Conservation (phyloP, 169 alveolate species). For the Plasmodium gaboni region DNA sequence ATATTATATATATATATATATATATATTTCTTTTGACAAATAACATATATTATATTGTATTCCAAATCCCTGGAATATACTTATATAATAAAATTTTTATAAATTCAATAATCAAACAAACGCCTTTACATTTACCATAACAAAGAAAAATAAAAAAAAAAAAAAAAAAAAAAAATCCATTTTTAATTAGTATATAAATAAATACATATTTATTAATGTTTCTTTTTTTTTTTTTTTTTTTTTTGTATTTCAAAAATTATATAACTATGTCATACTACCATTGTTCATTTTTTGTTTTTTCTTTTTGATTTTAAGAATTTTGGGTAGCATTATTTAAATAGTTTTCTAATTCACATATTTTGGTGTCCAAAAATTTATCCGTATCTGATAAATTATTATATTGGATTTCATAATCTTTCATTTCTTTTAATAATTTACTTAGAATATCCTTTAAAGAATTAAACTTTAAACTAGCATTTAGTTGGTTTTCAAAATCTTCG, state of each 20-base stretch:
- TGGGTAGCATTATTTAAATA: slow-evolving; percentile 20
- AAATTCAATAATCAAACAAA: no score
- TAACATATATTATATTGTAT: no score
- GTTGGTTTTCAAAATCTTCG: slow-evolving; percentile 70
- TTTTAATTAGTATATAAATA: no score
- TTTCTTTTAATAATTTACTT: slow-evolving; percentile 61
- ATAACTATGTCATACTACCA: background rate
- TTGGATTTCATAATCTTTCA: slow-evolving; percentile 65
- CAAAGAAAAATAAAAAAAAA: no score
- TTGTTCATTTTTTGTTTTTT: background rate
- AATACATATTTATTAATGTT: no score
- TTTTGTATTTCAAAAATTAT: no score
- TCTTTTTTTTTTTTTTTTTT: no score
- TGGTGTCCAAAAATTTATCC: slow-evolving; percentile 57
- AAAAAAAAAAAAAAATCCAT: no score
- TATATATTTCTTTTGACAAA: no score
- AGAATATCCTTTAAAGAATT: slow-evolving; percentile 67
- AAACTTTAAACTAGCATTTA: slow-evolving; percentile 66
- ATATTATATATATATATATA: background rate
- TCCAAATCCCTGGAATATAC: no score
- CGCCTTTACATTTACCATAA: no score
- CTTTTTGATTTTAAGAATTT: slow-evolving; percentile 15
- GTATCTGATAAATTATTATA: slow-evolving; percentile 55
- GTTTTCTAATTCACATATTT: slow-evolving; percentile 60
- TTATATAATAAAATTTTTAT: no score